phyloP scores from a whole-genome alignment of 345 rosid genomes.

The Sonneratia caseolaris region DNA sequence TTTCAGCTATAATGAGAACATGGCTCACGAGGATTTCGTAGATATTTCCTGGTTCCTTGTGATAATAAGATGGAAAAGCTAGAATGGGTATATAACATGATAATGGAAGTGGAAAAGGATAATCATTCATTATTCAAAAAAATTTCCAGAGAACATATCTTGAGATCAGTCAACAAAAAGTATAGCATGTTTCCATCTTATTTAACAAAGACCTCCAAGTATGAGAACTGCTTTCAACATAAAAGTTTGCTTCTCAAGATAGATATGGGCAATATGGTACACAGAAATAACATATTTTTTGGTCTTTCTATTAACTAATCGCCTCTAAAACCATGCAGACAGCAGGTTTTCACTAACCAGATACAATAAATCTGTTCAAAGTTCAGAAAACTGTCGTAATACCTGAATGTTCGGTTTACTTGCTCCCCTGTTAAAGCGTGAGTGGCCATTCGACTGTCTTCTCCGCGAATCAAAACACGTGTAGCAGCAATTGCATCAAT shows the following conservation, averaged over 20 bases:
- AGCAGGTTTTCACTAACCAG: background rate
- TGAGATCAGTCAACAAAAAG: background rate
- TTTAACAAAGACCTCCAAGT: background rate
- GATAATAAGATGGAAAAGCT: background rate
- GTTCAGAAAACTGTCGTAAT: background rate
- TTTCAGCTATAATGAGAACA: background rate
- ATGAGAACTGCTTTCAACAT: background rate
- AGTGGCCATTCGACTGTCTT: constrained; percentile 28
- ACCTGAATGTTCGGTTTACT: constrained; percentile 66
- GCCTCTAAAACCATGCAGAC: background rate
- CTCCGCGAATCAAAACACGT: constrained; percentile 78
- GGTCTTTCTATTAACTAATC: background rate
- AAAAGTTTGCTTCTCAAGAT: background rate
- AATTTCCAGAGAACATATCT: background rate
- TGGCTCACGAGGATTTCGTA: background rate
- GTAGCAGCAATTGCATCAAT: constrained; percentile 96
- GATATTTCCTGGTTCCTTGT: background rate
- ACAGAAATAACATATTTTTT: background rate
- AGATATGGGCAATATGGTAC: background rate
- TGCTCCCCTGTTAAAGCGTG: constrained; percentile 56
- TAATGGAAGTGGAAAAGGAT: background rate
- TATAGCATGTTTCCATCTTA: background rate
- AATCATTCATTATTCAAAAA: background rate
- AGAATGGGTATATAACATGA: background rate
- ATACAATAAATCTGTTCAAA: background rate